Conservation (phyloP, 371 early-diverging fungal species). For the Coemansia sp. region DNA sequence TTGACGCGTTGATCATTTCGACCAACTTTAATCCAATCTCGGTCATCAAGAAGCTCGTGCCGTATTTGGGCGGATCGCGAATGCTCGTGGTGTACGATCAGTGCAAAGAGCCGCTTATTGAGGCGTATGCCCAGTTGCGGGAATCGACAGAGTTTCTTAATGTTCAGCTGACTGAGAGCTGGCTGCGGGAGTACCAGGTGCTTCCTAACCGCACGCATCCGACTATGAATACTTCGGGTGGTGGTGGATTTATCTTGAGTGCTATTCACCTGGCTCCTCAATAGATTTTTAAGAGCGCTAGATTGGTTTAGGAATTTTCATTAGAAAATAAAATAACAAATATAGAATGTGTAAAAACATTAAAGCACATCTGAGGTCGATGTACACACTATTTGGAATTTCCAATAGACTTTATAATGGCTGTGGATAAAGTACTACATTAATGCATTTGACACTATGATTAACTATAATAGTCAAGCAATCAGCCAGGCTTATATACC, state of each 20-base stretch:
- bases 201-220: slow-evolving; percentile 90
- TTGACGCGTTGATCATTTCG: slow-evolving; percentile 74
- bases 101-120: slow-evolving; percentile 75
- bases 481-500: too few relatives aligned
- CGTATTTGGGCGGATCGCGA: slow-evolving; percentile 74
- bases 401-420: too few relatives aligned
- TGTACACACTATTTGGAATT: too few relatives aligned
- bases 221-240: slow-evolving; percentile 83
- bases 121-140: slow-evolving; percentile 70
- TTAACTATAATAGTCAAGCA: too few relatives aligned
- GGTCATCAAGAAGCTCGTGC: slow-evolving; percentile 65
- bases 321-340: too few relatives aligned
- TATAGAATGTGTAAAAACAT: too few relatives aligned
- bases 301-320: too few relatives aligned
- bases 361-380: too few relatives aligned
- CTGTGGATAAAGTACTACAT: too few relatives aligned
- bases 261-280: slow-evolving; percentile 54
- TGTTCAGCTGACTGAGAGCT: slow-evolving; percentile 82
- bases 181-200: slow-evolving; percentile 90
- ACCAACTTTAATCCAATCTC: slow-evolving; percentile 70
- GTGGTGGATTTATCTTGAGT: slow-evolving; percentile 81
- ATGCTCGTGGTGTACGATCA: slow-evolving; percentile 82
- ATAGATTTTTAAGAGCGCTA: neutral
- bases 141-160: slow-evolving; percentile 68
- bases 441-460: too few relatives aligned